phyloP scores from a whole-genome alignment of 2,329 filamentous ascomycete species.

The Neoarthrinium moseri region DNA sequence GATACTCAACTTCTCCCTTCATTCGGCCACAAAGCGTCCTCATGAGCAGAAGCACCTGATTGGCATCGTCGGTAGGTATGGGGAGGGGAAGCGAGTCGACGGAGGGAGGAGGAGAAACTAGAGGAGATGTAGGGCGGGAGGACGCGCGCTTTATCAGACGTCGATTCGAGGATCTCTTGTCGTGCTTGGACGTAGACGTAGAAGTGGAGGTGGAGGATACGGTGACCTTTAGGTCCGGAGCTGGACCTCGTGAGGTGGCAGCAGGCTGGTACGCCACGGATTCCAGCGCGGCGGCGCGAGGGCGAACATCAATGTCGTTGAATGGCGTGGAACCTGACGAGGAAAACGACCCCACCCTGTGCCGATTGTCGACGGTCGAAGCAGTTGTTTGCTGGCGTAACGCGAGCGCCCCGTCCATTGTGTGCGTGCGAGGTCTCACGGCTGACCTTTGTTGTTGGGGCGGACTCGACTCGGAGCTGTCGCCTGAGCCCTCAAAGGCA shows the following conservation, averaged over 20 bases:
- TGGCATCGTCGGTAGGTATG: conserved; percentile 65
- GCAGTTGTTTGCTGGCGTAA: conserved; percentile 42
- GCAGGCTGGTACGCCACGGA: conserved; percentile 41
- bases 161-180: conserved; percentile 47
- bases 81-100: conserved; percentile 61
- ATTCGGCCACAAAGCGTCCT: conserved; percentile 75
- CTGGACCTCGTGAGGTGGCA: conserved; percentile 28
- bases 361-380: conserved; percentile 49
- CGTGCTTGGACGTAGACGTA: conserved; percentile 28
- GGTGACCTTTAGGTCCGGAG: conserved; percentile 33
- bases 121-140: conserved; percentile 58
- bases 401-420: conserved; percentile 49
- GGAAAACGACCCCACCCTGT: conserved; percentile 70
- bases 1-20: conserved; percentile 75
- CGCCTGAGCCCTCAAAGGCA: conserved; percentile 48
- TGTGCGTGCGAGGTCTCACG: conserved; percentile 55
- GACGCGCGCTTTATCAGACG: conserved; percentile 55
- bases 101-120: conserved; percentile 52
- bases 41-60: conserved; percentile 74
- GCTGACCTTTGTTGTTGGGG: conserved; percentile 32
- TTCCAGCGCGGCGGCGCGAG: conserved; percentile 39
- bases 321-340: conserved; percentile 57
- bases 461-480: conserved; percentile 43
- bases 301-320: conserved; percentile 42
- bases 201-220: no score